A percentile compares a stretch with the other conserved stretches of the same genome.
phyloP scores from a whole-genome alignment of 352 stramenopile species.

The Globisporangium nodosum region DNA sequence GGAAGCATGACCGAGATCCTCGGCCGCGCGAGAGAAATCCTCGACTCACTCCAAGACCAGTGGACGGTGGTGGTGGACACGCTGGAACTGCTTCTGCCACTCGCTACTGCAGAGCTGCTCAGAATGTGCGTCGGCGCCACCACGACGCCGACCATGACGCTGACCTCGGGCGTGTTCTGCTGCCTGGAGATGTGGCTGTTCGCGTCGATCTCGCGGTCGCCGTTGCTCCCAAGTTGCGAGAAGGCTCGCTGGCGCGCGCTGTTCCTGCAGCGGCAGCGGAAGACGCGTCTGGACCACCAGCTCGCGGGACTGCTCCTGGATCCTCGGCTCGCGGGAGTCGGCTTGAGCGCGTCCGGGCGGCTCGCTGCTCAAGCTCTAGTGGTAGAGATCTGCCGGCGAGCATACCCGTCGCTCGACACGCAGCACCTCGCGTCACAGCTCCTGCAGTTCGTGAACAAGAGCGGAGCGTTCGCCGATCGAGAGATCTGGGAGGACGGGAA shows the following conservation, averaged over 20 bases:
- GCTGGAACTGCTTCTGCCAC: slow-evolving; percentile 4
- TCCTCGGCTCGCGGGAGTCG: slow-evolving; percentile 10
- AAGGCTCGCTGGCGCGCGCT: not conserved
- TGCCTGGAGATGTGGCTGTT: slow-evolving; percentile 16
- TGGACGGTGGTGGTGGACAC: not conserved
- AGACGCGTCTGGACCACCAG: slow-evolving; percentile 8
- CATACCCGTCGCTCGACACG: not conserved
- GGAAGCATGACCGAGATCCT: not conserved
- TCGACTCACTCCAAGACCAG: slow-evolving; percentile 3
- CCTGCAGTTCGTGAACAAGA: slow-evolving; percentile 2
- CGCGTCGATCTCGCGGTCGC: not conserved
- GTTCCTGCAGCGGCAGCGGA: slow-evolving; percentile 3
- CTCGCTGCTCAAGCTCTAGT: slow-evolving; percentile 6
- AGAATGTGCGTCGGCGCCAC: not conserved
- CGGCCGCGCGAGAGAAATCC: not conserved
- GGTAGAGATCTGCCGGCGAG: not conserved
- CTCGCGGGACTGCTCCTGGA: slow-evolving; percentile 14
- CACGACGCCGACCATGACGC: not conserved
- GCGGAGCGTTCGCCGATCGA: not conserved
- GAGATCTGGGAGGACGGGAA: slow-evolving; percentile 1
- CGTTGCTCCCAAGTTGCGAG: slow-evolving; percentile 1
- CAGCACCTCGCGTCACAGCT: slow-evolving; percentile 6
- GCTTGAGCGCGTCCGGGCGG: slow-evolving; percentile 4
- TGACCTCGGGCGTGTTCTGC: slow-evolving; percentile 8
- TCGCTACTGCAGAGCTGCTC: slow-evolving; percentile 7